A percentile compares a stretch with the other conserved stretches of the same genome.
Evolutionary conservation across 1,139 yeast species (phyloP).

Genomic region (Blastobotrys capitulatus): DNA sequence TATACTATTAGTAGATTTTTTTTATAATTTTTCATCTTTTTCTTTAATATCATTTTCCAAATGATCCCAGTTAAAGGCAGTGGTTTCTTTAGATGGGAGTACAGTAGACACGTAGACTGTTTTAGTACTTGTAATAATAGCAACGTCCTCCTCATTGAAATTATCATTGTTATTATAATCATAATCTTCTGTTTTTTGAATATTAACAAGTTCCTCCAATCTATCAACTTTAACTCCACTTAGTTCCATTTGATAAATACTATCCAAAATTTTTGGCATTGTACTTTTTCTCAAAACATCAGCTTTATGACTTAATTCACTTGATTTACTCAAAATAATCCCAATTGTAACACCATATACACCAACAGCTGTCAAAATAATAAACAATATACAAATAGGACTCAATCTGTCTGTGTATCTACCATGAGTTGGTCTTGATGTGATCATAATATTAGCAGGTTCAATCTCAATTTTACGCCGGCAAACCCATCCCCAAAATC

Average conservation of each 20-base stretch:
- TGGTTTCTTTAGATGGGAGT: not conserved
- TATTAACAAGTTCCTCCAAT: not conserved
- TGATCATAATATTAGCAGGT: too few relatives aligned
- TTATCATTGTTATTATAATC: not conserved
- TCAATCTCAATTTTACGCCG: too few relatives aligned
- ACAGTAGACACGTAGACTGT: not conserved
- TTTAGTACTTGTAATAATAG: not conserved
- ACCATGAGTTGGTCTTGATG: too few relatives aligned
- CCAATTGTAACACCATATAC: too few relatives aligned
- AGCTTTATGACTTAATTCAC: not conserved
- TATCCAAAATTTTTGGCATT: not conserved
- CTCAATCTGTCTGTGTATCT: too few relatives aligned
- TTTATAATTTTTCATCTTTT: not conserved
- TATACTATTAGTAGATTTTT: not conserved
- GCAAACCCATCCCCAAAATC: too few relatives aligned
- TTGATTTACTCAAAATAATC: too few relatives aligned
- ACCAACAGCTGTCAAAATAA: not conserved
- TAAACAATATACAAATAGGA: not conserved
- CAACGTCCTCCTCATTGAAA: not conserved
- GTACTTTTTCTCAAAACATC: not conserved
- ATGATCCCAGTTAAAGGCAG: not conserved
- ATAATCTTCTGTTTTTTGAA: not conserved
- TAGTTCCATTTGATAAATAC: not conserved
- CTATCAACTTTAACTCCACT: not conserved
- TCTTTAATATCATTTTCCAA: not conserved